Evolutionary conservation across 192 early-diverging fungal species (phyloP).

Genomic region (Gryganskiella cystojenkinii): DNA sequence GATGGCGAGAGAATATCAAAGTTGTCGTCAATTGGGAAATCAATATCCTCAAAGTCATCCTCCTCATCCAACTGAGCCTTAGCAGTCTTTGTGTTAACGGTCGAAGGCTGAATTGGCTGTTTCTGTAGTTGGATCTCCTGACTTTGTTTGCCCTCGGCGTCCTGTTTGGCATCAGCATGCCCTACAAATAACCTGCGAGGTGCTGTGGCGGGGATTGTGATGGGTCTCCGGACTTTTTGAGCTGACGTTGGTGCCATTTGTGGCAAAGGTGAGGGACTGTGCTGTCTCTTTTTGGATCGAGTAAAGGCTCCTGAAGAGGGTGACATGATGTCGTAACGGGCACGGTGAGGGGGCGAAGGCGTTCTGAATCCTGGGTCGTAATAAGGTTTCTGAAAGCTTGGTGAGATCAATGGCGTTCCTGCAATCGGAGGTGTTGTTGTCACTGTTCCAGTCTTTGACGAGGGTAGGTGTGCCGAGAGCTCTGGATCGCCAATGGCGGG

Average conservation of each 20-base stretch:
- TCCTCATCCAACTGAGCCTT: too few species aligned
- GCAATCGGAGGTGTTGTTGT: conserved; percentile 21
- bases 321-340: conserved; percentile 34
- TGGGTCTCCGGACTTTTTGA: background rate
- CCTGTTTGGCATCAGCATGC: too few species aligned
- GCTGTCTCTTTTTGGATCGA: conserved; percentile 34
- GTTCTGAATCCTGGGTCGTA: conserved; percentile 20
- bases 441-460: background rate
- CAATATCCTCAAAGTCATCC: too few species aligned
- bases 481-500: conserved; percentile 17
- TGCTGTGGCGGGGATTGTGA: background rate
- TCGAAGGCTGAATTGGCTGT: too few species aligned
- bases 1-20: too few species aligned
- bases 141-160: too few species aligned
- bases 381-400: background rate
- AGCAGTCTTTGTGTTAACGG: too few species aligned
- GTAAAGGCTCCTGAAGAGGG: conserved; percentile 27
- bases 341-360: conserved; percentile 39
- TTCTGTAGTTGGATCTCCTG: too few species aligned
- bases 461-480: background rate
- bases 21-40: too few species aligned
- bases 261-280: conserved; percentile 45
- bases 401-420: conserved; percentile 21
- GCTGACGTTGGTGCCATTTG: conserved; percentile 4
- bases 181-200: background rate